Evolutionary conservation across 2,329 filamentous ascomycete species (phyloP).

Genomic region (Orbilia ellipsospora): DNA sequence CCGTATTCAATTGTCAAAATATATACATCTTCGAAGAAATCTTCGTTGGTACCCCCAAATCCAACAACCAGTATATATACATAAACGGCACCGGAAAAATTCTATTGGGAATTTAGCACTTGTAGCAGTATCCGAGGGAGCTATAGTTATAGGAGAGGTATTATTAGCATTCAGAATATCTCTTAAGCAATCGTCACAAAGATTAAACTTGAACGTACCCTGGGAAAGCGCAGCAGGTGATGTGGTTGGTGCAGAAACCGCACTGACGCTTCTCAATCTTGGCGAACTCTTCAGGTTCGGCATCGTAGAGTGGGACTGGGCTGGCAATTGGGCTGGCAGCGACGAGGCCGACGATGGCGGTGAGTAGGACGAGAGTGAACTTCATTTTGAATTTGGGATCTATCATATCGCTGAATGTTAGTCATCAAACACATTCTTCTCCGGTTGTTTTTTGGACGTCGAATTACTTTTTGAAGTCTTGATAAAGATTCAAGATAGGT

Average conservation of each 20-base stretch:
- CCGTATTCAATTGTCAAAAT: too few species aligned
- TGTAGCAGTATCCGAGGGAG: constrained; percentile 17
- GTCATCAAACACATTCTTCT: too few species aligned
- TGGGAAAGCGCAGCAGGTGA: constrained; percentile 34
- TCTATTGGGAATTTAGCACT: constrained; percentile 16
- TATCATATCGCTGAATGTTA: too few species aligned
- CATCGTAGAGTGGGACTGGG: constrained; percentile 34
- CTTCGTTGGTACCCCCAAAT: background rate
- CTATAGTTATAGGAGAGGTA: background rate
- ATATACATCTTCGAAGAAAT: constrained; percentile 12
- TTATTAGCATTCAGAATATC: background rate
- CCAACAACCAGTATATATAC: too few species aligned
- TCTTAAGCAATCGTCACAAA: background rate
- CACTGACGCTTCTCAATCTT: constrained; percentile 25
- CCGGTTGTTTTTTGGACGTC: too few species aligned
- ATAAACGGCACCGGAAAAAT: too few species aligned
- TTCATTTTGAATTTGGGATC: constrained; percentile 36
- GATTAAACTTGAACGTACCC: too few species aligned
- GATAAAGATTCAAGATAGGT: too few species aligned
- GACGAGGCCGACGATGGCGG: constrained; percentile 34
- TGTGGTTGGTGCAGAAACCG: constrained; percentile 8
- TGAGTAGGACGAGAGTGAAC: constrained; percentile 32
- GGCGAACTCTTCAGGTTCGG: constrained; percentile 19
- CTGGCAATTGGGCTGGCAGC: constrained; percentile 27
- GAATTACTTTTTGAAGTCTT: too few species aligned